A percentile compares a stretch with the other conserved stretches of the same genome.
Conservation (phyloP, 2,329 filamentous ascomycete species). For the Penicillium sp. region DNA sequence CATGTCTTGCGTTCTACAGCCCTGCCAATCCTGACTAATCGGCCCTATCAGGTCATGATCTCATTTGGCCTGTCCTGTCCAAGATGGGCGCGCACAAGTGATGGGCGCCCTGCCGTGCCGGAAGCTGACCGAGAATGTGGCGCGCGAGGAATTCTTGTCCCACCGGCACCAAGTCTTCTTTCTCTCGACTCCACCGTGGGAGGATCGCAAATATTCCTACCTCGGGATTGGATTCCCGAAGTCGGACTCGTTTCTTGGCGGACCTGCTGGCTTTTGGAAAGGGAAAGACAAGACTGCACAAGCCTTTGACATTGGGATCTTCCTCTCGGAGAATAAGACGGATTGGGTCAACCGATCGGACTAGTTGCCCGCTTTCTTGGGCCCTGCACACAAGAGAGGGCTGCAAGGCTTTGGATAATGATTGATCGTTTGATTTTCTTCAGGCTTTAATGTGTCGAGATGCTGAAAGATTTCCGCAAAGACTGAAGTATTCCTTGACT, state of each 20-base stretch:
- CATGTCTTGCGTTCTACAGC: too few species aligned
- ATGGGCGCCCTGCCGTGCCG: neutral
- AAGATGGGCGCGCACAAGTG: too few species aligned
- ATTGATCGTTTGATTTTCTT: too few species aligned
- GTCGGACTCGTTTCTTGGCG: slow-evolving; percentile 3
- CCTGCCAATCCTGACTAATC: too few species aligned
- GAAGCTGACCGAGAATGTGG: slow-evolving; percentile 5
- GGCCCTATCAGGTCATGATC: too few species aligned
- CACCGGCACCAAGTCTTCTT: neutral
- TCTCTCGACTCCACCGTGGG: neutral
- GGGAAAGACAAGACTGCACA: slow-evolving; percentile 4
- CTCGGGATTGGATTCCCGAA: neutral
- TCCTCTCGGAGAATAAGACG: neutral
- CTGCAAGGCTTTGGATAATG: too few species aligned
- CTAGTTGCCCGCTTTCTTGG: neutral
- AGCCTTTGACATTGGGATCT: slow-evolving; percentile 5
- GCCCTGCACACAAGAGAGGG: neutral
- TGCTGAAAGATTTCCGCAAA: too few species aligned
- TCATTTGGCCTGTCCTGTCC: too few species aligned
- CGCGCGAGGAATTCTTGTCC: slow-evolving; percentile 1
- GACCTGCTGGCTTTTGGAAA: slow-evolving; percentile 1
- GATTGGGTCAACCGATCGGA: too few species aligned
- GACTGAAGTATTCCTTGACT: too few species aligned
- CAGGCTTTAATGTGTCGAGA: too few species aligned
- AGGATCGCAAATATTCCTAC: too few species aligned